Evolutionary conservation across 495 filamentous ascomycete species (phyloP).

Genomic region (Lasiosphaeria miniovina): DNA sequence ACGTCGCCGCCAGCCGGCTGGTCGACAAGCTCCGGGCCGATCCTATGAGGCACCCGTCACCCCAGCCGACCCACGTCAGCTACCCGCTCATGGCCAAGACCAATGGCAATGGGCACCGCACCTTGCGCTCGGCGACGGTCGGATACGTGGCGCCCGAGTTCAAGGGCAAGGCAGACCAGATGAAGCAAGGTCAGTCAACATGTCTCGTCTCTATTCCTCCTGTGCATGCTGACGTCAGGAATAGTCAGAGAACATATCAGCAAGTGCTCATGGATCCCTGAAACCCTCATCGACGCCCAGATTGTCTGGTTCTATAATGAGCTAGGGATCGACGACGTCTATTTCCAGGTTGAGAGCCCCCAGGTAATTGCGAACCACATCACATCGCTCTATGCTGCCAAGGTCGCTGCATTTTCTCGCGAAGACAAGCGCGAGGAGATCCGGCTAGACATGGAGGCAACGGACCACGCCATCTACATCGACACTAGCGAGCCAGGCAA

Average conservation of each 20-base stretch:
- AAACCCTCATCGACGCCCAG: slow-evolving; percentile 76
- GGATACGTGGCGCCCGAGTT: slow-evolving; percentile 96
- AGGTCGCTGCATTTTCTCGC: slow-evolving; percentile 89
- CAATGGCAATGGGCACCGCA: slow-evolving; percentile 54
- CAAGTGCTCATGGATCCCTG: slow-evolving; percentile 72
- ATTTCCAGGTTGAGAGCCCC: slow-evolving; percentile 88
- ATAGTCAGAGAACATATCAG: slow-evolving; percentile 43
- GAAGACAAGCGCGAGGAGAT: slow-evolving; percentile 94
- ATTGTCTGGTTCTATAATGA: slow-evolving; percentile 96
- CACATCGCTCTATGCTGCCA: slow-evolving; percentile 93
- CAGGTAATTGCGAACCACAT: slow-evolving; percentile 90
- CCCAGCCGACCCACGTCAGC: slow-evolving; percentile 85
- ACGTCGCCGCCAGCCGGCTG: slow-evolving; percentile 31
- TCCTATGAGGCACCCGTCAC: slow-evolving; percentile 63
- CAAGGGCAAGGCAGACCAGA: slow-evolving; percentile 90
- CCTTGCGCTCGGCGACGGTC: slow-evolving; percentile 85
- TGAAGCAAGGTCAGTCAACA: slow-evolving; percentile 68
- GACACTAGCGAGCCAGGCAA: slow-evolving; percentile 91
- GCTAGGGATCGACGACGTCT: slow-evolving; percentile 97
- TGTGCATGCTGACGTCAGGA: slow-evolving; percentile 19
- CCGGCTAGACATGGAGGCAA: slow-evolving; percentile 87
- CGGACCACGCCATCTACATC: slow-evolving; percentile 96
- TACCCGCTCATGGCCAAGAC: slow-evolving; percentile 62
- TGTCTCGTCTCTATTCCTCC: not conserved
- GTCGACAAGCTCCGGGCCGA: slow-evolving; percentile 33